Evolutionary conservation across 2,329 filamentous ascomycete genomes (phyloP).

Genomic region (Coniochaeta sp.): DNA sequence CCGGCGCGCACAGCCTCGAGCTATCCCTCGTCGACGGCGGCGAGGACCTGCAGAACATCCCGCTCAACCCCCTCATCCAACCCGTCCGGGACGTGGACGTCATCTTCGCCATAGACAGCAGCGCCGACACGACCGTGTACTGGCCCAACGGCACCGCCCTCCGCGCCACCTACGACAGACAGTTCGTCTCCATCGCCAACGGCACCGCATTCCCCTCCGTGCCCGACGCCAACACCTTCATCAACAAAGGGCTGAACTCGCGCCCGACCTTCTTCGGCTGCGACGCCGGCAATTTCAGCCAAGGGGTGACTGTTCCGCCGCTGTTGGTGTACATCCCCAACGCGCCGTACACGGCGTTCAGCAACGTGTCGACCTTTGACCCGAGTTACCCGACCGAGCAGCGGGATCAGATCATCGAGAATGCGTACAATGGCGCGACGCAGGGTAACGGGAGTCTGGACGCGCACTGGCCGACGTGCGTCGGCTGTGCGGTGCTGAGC

Average conservation of each 20-base stretch:
- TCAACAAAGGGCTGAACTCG: constrained; percentile 50
- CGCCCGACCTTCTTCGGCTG: constrained; percentile 59
- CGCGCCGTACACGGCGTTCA: constrained; percentile 65
- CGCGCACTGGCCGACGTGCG: constrained; percentile 69
- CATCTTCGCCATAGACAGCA: constrained; percentile 58
- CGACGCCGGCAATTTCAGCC: constrained; percentile 26
- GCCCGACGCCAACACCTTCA: constrained; percentile 46
- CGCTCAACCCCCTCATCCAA: constrained; percentile 43
- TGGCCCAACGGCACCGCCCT: constrained; percentile 57
- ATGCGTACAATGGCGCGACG: constrained; percentile 79
- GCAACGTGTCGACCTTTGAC: constrained; percentile 75
- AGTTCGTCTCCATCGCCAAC: constrained; percentile 36
- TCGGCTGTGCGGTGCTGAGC: constrained; percentile 78
- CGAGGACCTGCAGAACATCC: constrained; percentile 40
- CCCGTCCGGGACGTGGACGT: constrained; percentile 48
- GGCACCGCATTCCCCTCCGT: constrained; percentile 51
- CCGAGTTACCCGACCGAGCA: constrained; percentile 53
- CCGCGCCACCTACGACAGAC: constrained; percentile 48
- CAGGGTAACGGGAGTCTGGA: constrained; percentile 74
- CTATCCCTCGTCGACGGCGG: constrained; percentile 44
- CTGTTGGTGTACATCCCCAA: constrained; percentile 68
- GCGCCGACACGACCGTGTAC: constrained; percentile 47
- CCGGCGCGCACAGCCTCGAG: constrained; percentile 23
- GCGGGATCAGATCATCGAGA: constrained; percentile 75
- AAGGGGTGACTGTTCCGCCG: constrained; percentile 14